These are phyloP conservation scores for Fragilaria crotonensis DNA, from an alignment of 108 stramenopile species.

Conservation along the genomic window DNA sequence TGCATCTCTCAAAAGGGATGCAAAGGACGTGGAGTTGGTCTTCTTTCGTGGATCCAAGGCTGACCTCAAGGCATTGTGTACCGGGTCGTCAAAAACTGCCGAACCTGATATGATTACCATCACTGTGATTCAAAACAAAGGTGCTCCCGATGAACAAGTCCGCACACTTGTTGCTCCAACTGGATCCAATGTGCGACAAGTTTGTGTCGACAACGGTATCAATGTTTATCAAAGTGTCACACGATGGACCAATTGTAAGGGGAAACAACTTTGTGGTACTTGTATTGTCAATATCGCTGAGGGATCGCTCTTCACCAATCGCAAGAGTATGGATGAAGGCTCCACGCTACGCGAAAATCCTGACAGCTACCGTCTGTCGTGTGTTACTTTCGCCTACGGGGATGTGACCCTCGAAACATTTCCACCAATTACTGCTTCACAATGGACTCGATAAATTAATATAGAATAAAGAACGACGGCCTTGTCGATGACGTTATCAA, in stretches of 20 bases:
- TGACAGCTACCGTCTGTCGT: constrained; percentile 82
- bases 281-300: constrained; percentile 87
- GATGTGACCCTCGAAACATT: constrained; percentile 84
- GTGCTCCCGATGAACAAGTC: constrained; percentile 40
- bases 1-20: constrained; percentile 52
- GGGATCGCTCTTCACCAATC: constrained; percentile 62
- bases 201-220: constrained; percentile 82
- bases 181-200: constrained; percentile 73
- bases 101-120: constrained; percentile 52
- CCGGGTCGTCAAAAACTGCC: constrained; percentile 16
- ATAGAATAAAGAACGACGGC: no score
- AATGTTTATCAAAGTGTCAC: constrained; percentile 93
- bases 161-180: constrained; percentile 35
- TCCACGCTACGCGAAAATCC: constrained; percentile 88
- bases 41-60: constrained; percentile 87
- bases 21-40: constrained; percentile 69
- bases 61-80: constrained; percentile 64
- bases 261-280: constrained; percentile 94
- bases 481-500: no score
- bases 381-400: constrained; percentile 90
- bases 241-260: constrained; percentile 94
- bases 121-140: constrained; percentile 76
- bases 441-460: constrained; percentile 84
- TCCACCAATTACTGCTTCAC: constrained; percentile 80
- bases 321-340: constrained; percentile 86